Evolutionary conservation across 164 flowering plant species (phyloP), one percentile per base, ranked within the genome.

Genomic region (Nymphaea colorata): DNA sequence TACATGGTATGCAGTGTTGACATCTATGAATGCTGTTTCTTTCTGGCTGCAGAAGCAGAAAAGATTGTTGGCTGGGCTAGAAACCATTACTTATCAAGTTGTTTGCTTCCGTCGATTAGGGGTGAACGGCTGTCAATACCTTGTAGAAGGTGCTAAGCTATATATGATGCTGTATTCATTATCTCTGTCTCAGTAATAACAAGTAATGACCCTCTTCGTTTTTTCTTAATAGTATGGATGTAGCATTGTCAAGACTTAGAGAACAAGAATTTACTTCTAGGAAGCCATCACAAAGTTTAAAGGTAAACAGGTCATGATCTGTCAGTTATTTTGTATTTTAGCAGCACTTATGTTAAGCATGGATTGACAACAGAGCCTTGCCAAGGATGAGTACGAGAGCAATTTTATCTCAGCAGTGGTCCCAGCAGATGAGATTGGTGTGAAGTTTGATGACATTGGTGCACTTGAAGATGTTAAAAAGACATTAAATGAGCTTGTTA

Each of bases 391-490:
- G 77, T 95, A 83, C 62, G 99, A 95, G 78, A 87, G 74, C 80
- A 95, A 95, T 84, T 95, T 95, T 71, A 75, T 95, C 70, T 92
- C 99, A 45, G 89, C 99, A 6, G 98, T 95, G 44, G 98, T 95
- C 62, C 86, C 98, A 70, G 83, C 96, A 15, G 96, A 87, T 67
- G 99, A 95, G 82, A 82, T 95, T 76, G 99, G 99, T 67, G 93
- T 95, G 68, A 89, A 80, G 75, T 95, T 95, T 79, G 91, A 89
- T 70, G 97, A 95, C 73, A 78, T 95, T 64, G 99, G 99, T 76
- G 99, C 99, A 66, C 97, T 95, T 76, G 99, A 95, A 74, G 94
- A 90, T 65, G 99, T 95, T 75, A 95, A 95, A 72, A 84, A 69
- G 74, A 88, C 99, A 60, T 68, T 95, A 67, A 80, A 95, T 83